Evolutionary conservation across 129 eudicot species (phyloP).

Genomic region (Flaveria linearis): DNA sequence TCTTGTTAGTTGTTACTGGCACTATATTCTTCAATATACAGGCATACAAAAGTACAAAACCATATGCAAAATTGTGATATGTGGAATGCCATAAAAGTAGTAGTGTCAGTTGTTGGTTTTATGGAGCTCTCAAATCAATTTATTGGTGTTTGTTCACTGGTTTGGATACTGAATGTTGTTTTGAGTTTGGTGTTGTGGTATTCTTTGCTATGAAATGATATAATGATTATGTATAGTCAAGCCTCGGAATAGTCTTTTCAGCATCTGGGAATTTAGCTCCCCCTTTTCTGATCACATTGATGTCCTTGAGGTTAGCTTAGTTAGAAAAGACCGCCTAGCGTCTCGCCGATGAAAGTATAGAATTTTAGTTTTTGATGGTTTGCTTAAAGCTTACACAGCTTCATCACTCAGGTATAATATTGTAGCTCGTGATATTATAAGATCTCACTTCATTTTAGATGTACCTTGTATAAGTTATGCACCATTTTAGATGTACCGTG

Average conservation of each 20-base stretch:
- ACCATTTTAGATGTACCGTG: too few relatives aligned
- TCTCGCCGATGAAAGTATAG: background rate
- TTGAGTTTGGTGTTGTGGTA: background rate
- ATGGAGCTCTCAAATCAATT: too few relatives aligned
- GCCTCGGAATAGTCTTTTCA: background rate
- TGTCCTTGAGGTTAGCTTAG: background rate
- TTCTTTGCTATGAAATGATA: background rate
- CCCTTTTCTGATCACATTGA: background rate
- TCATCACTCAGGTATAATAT: background rate
- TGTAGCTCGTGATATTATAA: slow-evolving; percentile 8
- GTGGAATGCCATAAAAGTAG: background rate
- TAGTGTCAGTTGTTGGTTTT: background rate
- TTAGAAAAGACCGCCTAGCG: background rate
- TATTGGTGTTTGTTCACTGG: too few relatives aligned
- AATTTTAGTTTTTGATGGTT: background rate
- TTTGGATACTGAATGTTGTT: background rate
- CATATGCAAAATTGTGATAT: background rate
- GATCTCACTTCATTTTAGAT: background rate
- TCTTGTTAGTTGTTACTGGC: slow-evolving; percentile 10
- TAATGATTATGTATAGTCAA: background rate
- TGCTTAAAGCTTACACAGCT: slow-evolving; percentile 3
- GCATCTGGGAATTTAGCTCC: background rate
- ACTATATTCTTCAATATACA: background rate
- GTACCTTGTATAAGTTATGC: too few relatives aligned
- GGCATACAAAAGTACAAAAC: background rate